phyloP scores from a whole-genome alignment of 129 eudicot species.

The Deinandra increscens region DNA sequence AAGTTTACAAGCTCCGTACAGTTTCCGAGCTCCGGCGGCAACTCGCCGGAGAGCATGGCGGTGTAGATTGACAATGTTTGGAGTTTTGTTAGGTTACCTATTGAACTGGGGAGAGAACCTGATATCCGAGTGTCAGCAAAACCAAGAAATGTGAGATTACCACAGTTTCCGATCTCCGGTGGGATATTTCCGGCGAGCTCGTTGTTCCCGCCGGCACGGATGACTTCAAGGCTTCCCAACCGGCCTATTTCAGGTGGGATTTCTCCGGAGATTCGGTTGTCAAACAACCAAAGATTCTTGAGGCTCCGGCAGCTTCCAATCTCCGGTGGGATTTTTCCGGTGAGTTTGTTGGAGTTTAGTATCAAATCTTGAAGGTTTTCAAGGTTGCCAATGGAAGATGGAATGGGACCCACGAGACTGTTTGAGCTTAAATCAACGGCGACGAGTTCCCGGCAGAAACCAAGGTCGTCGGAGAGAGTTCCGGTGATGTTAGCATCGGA shows the following conservation, averaged over 20 bases:
- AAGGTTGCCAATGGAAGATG: constrained; percentile 45
- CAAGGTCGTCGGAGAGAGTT: constrained; percentile 40
- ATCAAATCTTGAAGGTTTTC: constrained; percentile 43
- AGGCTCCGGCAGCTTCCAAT: constrained; percentile 39
- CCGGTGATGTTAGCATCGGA: constrained; percentile 72
- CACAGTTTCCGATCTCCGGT: constrained; percentile 50
- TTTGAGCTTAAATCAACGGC: constrained; percentile 60
- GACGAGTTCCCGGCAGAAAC: constrained; percentile 32
- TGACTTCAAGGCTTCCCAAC: constrained; percentile 41
- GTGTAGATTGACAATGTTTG: constrained; percentile 63
- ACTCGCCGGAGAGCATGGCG: constrained; percentile 60
- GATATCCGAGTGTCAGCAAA: constrained; percentile 60
- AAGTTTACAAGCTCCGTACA: constrained; percentile 56
- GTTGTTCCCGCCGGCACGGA: constrained; percentile 65
- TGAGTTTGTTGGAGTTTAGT: constrained; percentile 62
- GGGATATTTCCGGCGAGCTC: constrained; percentile 64
- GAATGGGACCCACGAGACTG: constrained; percentile 57
- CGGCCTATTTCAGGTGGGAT: constrained; percentile 51
- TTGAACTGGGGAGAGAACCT: constrained; percentile 52
- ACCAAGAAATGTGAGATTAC: constrained; percentile 50
- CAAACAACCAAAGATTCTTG: constrained; percentile 45
- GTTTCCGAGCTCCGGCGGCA: constrained; percentile 61
- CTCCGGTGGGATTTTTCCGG: constrained; percentile 62
- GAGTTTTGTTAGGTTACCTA: constrained; percentile 57
- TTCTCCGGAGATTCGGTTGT: constrained; percentile 50